Evolutionary conservation across 169 alveolate genomes (phyloP), one percentile per base, ranked within the genome.

Genomic region (Eimeria necatrix): DNA sequence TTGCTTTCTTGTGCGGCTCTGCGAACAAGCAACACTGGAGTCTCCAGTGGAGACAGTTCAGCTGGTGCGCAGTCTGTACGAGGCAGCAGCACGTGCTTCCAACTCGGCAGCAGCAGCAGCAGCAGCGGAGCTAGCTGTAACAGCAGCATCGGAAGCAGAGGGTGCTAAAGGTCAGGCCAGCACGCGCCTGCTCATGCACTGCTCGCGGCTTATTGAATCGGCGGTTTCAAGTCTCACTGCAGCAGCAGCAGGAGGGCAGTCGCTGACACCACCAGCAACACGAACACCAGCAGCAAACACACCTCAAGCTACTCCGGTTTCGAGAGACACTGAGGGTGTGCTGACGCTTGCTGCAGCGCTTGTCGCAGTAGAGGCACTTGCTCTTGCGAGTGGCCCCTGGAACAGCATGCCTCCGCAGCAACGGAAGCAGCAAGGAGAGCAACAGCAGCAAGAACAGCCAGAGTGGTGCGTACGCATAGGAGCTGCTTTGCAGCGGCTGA

Each of bases 341-440:
- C 60, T 84, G 56, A 59, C 91, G 6, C 91, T 84, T 60, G 91
- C 91, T 59, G 78, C 91, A 48, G 91, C 76, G 46, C 91, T 84
- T 41, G 91, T 84, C 24, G 91, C 61, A 4, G 53, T 84, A 59
- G 91, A 59, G 18, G 73, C 91, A 4, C 78, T 84, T 18, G 76
- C 91, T 22, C 14, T 59, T n/a, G 56, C 91, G 4, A 52, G 22
- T 32, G 73, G 91, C 32, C 91, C 91, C 76, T 84, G 91, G 91
- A 53, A 14, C 78, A 53, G 59, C 41, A 84, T 14, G 22, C 32
- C 32, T 56, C 3, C n/a, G 78, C 64, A 84, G n/a, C 61, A 32
- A 26, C 78, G 32, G 7, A 41, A 4, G 78, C 53, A 59, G 78
- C 80, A 84, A 41, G 70, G 22, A 49, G 68, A 56, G 20, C 41